These are phyloP conservation scores for Suhomyces sp. DNA, from an alignment of 805 yeast genomes.

Conservation along the genomic window DNA sequence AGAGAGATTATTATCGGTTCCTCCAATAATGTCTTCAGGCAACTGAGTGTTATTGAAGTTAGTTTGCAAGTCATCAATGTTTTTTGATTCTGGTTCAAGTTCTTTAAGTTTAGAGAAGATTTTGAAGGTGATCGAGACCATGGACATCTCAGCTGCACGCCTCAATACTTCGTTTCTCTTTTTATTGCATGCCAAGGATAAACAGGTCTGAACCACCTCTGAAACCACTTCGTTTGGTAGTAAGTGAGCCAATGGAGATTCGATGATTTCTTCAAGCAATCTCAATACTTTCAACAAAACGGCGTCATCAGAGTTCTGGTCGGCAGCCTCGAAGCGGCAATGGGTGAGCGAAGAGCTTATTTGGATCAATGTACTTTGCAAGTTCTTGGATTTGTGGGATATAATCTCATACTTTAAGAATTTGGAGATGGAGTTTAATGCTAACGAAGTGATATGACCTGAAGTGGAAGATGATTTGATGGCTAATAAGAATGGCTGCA, in stretches of 20 bases:
- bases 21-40: conserved; percentile 61
- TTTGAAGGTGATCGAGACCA: conserved; percentile 64
- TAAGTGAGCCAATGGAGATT: conserved; percentile 60
- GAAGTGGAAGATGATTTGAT: conserved; percentile 82
- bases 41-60: conserved; percentile 47
- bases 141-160: conserved; percentile 82
- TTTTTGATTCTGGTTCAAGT: conserved; percentile 46
- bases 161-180: conserved; percentile 86
- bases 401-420: conserved; percentile 70
- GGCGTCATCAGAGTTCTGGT: conserved; percentile 88
- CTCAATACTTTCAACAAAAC: conserved; percentile 80
- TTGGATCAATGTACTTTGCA: conserved; percentile 59
- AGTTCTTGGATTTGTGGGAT: conserved; percentile 50
- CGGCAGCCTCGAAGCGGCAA: conserved; percentile 94
- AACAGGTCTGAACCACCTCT: conserved; percentile 87
- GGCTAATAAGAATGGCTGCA: conserved; percentile 84
- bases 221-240: conserved; percentile 79
- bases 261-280: conserved; percentile 62
- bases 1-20: conserved; percentile 24
- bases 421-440: conserved; percentile 72
- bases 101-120: conserved; percentile 60
- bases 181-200: conserved; percentile 89
- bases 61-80: conserved; percentile 43
- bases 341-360: conserved; percentile 78
- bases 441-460: conserved; percentile 79